phyloP scores from a whole-genome alignment of 306 rosid genomes.

The Cucurbita argyrosperma region DNA sequence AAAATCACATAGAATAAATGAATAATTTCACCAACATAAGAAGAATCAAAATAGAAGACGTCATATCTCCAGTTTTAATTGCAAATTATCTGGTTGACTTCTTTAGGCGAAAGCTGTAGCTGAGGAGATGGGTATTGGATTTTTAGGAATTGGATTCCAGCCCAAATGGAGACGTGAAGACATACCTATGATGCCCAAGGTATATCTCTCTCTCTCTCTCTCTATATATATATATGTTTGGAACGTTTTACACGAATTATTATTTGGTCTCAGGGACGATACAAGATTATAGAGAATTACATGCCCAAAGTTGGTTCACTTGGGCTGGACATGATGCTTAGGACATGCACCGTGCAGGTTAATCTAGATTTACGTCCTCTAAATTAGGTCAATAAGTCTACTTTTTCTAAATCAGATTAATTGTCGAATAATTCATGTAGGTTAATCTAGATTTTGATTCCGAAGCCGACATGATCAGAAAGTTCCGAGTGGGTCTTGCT shows the following conservation, averaged over 20 bases:
- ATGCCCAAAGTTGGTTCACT: constrained; percentile 97
- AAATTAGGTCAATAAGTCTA: background rate
- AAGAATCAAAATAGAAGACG: too few species aligned
- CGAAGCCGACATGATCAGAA: constrained; percentile 88
- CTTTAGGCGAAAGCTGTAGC: constrained; percentile 83
- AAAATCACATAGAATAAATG: too few species aligned
- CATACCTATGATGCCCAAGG: constrained; percentile 98
- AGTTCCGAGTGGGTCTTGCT: constrained; percentile 88
- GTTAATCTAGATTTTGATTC: constrained; percentile 94
- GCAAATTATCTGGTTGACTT: constrained; percentile 1
- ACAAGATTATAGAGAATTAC: constrained; percentile 81
- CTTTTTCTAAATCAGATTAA: background rate
- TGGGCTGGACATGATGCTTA: constrained; percentile 97
- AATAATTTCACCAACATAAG: too few species aligned
- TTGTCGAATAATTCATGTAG: constrained; percentile 18
- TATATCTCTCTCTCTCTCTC: constrained; percentile 2
- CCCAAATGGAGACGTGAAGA: constrained; percentile 84
- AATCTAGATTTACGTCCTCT: background rate
- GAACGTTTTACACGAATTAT: background rate
- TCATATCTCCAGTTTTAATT: background rate
- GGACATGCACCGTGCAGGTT: constrained; percentile 98
- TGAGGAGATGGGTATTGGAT: constrained; percentile 98
- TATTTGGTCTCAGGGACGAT: constrained; percentile 66
- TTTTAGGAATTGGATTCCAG: constrained; percentile 97
- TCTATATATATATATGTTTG: background rate